A percentile compares a stretch with the other conserved stretches of the same genome.
Evolutionary conservation across 129 eudicot species (phyloP).

Genomic region (Ambrosia trifida): DNA sequence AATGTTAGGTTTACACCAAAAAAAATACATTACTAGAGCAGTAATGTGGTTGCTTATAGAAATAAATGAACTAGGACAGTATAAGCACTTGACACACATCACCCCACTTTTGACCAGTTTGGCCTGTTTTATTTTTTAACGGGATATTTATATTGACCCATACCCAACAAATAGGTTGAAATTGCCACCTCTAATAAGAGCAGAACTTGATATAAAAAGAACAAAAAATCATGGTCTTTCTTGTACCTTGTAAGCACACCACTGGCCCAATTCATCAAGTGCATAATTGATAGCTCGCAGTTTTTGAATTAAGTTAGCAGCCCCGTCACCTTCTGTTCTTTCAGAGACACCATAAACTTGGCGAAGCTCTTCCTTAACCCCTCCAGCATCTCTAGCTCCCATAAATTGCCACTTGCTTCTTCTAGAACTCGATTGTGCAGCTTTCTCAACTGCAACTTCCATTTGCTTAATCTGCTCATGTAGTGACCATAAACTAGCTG

Average conservation of each 20-base stretch:
- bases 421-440: slow-evolving; percentile 88
- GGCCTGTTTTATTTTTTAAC: too few relatives aligned
- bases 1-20: too few relatives aligned
- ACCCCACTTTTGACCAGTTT: too few relatives aligned
- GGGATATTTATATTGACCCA: too few relatives aligned
- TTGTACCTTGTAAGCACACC: slow-evolving; percentile 97
- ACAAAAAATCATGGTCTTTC: not conserved
- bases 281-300: slow-evolving; percentile 96
- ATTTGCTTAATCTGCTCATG: slow-evolving; percentile 92
- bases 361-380: slow-evolving; percentile 91
- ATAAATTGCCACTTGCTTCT: slow-evolving; percentile 99
- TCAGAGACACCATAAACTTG: slow-evolving; percentile 99
- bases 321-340: slow-evolving; percentile 99
- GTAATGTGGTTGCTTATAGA: too few relatives aligned
- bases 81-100: too few relatives aligned
- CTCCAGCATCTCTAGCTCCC: slow-evolving; percentile 98
- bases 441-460: slow-evolving; percentile 90
- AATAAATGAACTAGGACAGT: too few relatives aligned
- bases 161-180: too few relatives aligned
- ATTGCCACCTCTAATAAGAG: too few relatives aligned
- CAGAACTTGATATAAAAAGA: not conserved
- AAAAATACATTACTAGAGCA: too few relatives aligned
- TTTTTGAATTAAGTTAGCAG: slow-evolving; percentile 92
- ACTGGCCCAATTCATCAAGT: slow-evolving; percentile 96
- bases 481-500: slow-evolving; percentile 89